Evolutionary conservation across 768 basidiomycete species (phyloP).

Genomic region (Mycena capillaripes): DNA sequence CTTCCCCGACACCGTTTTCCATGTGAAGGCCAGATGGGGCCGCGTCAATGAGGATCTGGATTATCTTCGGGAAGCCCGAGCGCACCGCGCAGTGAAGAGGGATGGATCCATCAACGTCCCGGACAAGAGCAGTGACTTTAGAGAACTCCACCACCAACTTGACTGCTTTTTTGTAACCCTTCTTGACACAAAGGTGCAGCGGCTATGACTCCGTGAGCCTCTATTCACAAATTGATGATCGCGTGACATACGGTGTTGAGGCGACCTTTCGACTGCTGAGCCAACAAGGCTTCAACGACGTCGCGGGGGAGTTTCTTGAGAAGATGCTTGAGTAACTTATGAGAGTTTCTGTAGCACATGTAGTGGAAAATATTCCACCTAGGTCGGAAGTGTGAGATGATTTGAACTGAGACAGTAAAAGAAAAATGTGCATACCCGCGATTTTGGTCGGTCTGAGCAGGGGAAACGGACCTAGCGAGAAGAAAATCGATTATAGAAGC

Average conservation of each 20-base stretch:
- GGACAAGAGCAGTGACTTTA: conserved; percentile 51
- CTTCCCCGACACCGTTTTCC: conserved; percentile 67
- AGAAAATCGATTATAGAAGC: conserved; percentile 63
- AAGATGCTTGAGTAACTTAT: conserved; percentile 56
- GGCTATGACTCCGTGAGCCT: conserved; percentile 52
- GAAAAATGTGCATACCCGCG: conserved; percentile 54
- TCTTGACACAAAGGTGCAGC: conserved; percentile 65
- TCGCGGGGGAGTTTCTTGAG: conserved; percentile 67
- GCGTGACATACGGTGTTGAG: conserved; percentile 59
- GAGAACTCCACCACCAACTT: conserved; percentile 55
- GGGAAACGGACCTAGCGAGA: conserved; percentile 60
- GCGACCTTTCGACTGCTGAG: conserved; percentile 59
- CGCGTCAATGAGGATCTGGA: conserved; percentile 53
- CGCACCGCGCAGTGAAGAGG: conserved; percentile 65
- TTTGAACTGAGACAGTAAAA: neutral
- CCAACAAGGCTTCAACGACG: conserved; percentile 57
- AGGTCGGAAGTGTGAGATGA: neutral
- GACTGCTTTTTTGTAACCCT: conserved; percentile 45
- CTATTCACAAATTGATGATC: neutral
- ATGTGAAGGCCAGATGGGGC: conserved; percentile 56
- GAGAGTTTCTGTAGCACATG: conserved; percentile 47
- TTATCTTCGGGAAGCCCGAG: conserved; percentile 49
- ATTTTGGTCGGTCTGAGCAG: conserved; percentile 54
- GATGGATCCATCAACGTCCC: conserved; percentile 64
- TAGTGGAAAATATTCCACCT: conserved; percentile 74